A percentile compares a stretch with the other conserved stretches of the same genome.
phyloP scores from a whole-genome alignment of 495 filamentous ascomycete species.

The Aspergillus nidulans region DNA sequence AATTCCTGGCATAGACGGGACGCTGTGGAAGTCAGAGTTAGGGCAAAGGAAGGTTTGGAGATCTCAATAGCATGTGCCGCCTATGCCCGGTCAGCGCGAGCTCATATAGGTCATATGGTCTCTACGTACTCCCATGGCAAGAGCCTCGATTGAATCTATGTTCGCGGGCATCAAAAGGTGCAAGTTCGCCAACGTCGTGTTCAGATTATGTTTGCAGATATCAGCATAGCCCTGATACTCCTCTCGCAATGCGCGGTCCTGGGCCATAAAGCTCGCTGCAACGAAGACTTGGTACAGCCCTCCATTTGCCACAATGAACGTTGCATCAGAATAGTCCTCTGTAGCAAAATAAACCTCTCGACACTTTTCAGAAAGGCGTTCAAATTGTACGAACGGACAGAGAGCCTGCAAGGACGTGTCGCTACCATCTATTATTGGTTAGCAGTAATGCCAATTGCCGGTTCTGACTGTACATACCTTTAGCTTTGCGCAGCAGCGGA shows the following conservation, averaged over 20 bases:
- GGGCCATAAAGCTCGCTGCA: slow-evolving; percentile 37
- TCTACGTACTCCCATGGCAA: slow-evolving; percentile 50
- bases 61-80: slow-evolving; percentile 56
- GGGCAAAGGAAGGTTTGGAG: slow-evolving; percentile 59
- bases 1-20: slow-evolving; percentile 58
- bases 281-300: slow-evolving; percentile 54
- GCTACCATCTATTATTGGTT: slow-evolving; percentile 20
- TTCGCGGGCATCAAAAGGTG: slow-evolving; percentile 55
- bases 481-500: slow-evolving; percentile 44
- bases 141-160: slow-evolving; percentile 54
- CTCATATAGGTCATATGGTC: background rate
- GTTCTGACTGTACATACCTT: slow-evolving; percentile 27
- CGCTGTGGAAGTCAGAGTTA: slow-evolving; percentile 55
- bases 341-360: slow-evolving; percentile 56
- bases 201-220: slow-evolving; percentile 54
- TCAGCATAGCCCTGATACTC: slow-evolving; percentile 36
- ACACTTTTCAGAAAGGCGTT: slow-evolving; percentile 55
- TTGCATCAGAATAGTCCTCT: slow-evolving; percentile 51
- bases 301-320: slow-evolving; percentile 53
- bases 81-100: slow-evolving; percentile 21
- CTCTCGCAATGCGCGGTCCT: slow-evolving; percentile 23
- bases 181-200: slow-evolving; percentile 53
- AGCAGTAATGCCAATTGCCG: background rate
- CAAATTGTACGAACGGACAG: slow-evolving; percentile 41
- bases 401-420: slow-evolving; percentile 25